phyloP scores from a whole-genome alignment of 345 rosid genomes.

The Erucastrum elatum region DNA sequence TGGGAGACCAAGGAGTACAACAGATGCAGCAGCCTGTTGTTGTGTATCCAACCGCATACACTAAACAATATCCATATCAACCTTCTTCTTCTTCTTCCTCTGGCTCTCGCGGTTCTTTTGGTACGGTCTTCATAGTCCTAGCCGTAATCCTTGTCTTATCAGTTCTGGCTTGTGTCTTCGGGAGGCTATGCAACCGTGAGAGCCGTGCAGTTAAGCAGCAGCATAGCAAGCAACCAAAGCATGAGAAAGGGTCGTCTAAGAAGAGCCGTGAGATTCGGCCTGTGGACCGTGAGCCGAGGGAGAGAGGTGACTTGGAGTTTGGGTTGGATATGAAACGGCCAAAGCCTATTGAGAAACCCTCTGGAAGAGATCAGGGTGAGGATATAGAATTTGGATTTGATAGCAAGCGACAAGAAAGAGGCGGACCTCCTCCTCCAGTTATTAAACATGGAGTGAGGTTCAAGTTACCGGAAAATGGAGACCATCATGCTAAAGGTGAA shows the following conservation, averaged over 20 bases:
- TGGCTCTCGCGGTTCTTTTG: constrained; percentile 66
- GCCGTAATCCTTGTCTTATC: constrained; percentile 47
- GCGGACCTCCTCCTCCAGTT: constrained; percentile 25
- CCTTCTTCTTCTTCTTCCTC: constrained; percentile 37
- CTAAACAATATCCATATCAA: constrained; percentile 45
- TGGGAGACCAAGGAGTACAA: constrained; percentile 42
- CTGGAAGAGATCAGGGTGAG: constrained; percentile 7
- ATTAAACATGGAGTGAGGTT: constrained; percentile 42
- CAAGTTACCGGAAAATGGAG: constrained; percentile 38
- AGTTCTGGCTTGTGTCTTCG: constrained; percentile 47
- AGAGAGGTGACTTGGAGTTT: constrained; percentile 40
- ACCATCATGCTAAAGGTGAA: constrained; percentile 20
- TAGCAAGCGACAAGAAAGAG: constrained; percentile 31
- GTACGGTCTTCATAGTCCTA: constrained; percentile 57
- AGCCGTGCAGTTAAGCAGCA: constrained; percentile 21
- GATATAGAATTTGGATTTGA: constrained; percentile 43
- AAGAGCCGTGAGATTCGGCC: constrained; percentile 38
- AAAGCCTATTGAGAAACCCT: constrained; percentile 4
- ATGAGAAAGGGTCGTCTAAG: constrained; percentile 32
- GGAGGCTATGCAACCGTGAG: constrained; percentile 45
- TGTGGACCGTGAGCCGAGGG: constrained; percentile 42
- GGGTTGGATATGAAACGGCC: constrained; percentile 39
- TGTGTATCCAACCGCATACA: constrained; percentile 56
- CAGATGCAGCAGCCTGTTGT: constrained; percentile 48
- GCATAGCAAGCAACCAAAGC: constrained; percentile 15